Evolutionary conservation across 208 protist species (phyloP), one percentile per base, ranked within the genome.

Genomic region (Spongospora subterranea): DNA sequence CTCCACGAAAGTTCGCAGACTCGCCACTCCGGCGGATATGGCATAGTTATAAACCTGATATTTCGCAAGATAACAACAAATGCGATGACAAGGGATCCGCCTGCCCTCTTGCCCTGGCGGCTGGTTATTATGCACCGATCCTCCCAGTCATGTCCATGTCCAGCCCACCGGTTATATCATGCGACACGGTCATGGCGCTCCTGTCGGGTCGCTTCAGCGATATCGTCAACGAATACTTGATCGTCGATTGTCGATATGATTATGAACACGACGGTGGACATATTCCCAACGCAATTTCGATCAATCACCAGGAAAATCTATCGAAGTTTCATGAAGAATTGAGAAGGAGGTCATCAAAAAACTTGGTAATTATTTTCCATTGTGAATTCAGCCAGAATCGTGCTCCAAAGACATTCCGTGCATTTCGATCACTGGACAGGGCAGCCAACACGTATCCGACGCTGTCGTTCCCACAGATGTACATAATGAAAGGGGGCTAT

Each of bases 201-300:
- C n/a, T 82, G 6, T 45, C 71, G 13, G 71, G 71, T 6, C 71
- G 35, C 13, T 45, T 82, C 71, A 35, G 17, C 35, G n/a, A 43
- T n/a, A 20, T 13, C 6, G 71, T 43, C 17, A 6, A 0, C 32
- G 50, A 60, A 29, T 90, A 89, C 1, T 65, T 90, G 46, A 92
- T 92, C n/a, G 50, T 92, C 24, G 90, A 92, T 76, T 90, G 77
- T 60, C 54, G 90, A 45, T 92, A 91, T 71, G 88, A 91, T 46
- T 92, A 92, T 45, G 91, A 92, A 64, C 89, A 92, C 64, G 40
- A 46, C 40, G 91, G 91, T 17, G 91, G 91, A 0, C 88, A 92
- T 46, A 64, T 92, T 29, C 29, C 88, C 66, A 54, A 88, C 41
- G 77, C 77, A 6, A 6, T 92, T 0, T 88, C 89, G 20, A 89